Conservation (phyloP, 495 filamentous ascomycete species). For the Staphylotrichum tortipilum region DNA sequence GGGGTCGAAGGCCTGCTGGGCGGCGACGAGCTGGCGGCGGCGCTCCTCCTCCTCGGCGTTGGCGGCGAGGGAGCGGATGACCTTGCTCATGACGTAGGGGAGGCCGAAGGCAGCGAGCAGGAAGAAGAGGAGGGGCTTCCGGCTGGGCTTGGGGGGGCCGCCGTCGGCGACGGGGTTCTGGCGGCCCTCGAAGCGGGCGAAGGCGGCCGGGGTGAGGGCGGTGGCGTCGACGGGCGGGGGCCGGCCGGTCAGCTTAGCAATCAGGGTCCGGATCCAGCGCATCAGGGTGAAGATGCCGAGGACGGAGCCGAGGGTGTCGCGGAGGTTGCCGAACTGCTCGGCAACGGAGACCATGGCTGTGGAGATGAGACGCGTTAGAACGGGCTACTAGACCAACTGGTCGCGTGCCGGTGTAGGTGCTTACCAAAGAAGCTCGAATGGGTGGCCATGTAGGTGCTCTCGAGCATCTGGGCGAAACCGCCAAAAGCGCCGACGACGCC, state of each 20-base stretch:
- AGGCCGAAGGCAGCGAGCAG: constrained; percentile 87
- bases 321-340: constrained; percentile 89
- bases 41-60: constrained; percentile 73
- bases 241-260: constrained; percentile 91
- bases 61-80: constrained; percentile 75
- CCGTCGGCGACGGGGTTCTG: constrained; percentile 21
- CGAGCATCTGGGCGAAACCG: constrained; percentile 97
- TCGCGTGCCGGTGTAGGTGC: constrained; percentile 27
- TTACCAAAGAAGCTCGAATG: constrained; percentile 97
- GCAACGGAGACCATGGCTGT: constrained; percentile 95
- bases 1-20: constrained; percentile 58
- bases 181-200: constrained; percentile 78
- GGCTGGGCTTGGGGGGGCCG: constrained; percentile 62
- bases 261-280: constrained; percentile 81
- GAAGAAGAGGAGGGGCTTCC: constrained; percentile 95
- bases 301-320: constrained; percentile 89
- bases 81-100: constrained; percentile 90
- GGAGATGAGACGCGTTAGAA: too few relatives aligned
- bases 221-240: constrained; percentile 80
- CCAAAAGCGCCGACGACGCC: constrained; percentile 97
- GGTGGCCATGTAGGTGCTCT: constrained; percentile 99
- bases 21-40: constrained; percentile 43
- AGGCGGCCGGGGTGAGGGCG: constrained; percentile 78
- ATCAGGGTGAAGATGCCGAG: constrained; percentile 93
- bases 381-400: too few relatives aligned